These are phyloP conservation scores for Pythium phragmitis DNA, from an alignment of 352 stramenopile genomes.

Conservation along the genomic window DNA sequence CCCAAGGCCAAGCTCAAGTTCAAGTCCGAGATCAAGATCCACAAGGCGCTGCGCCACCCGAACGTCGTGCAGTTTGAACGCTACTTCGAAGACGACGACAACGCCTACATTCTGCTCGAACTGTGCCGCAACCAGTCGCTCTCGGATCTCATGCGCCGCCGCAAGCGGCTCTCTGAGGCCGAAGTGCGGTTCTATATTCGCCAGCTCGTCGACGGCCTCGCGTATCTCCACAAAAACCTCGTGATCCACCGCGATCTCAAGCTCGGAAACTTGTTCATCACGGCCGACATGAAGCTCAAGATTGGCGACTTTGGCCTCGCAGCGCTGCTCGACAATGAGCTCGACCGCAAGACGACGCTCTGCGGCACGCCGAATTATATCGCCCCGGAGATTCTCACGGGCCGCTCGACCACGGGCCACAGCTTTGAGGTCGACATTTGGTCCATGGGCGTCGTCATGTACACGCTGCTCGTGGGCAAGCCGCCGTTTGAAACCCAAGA, in stretches of 20 bases:
- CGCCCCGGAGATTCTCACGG: conserved; percentile 90
- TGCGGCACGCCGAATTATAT: conserved; percentile 95
- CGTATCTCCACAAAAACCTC: conserved; percentile 93
- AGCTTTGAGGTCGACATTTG: conserved; percentile 99
- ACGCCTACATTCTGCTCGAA: conserved; percentile 98
- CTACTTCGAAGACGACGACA: conserved; percentile 97
- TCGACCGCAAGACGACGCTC: conserved; percentile 96
- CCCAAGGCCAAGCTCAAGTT: conserved; percentile 95
- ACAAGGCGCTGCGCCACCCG: conserved; percentile 93
- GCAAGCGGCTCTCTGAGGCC: conserved; percentile 93
- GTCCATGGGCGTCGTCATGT: conserved; percentile 97
- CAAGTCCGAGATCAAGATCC: conserved; percentile 98
- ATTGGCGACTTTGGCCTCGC: conserved; percentile 97
- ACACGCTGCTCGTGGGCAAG: conserved; percentile 96
- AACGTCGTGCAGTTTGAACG: conserved; percentile 97
- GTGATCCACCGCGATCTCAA: conserved; percentile 98
- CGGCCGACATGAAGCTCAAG: conserved; percentile 93
- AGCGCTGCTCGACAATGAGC: conserved; percentile 65
- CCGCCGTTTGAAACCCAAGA: conserved; percentile 97
- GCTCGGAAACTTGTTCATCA: conserved; percentile 97
- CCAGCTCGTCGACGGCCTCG: conserved; percentile 90
- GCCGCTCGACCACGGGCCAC: conserved; percentile 89
- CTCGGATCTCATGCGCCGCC: conserved; percentile 94
- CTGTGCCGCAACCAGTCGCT: conserved; percentile 97
- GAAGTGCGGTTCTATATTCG: conserved; percentile 94